phyloP scores from a whole-genome alignment of 192 early-diverging fungal genomes.

The Cetraspora pellucida region DNA sequence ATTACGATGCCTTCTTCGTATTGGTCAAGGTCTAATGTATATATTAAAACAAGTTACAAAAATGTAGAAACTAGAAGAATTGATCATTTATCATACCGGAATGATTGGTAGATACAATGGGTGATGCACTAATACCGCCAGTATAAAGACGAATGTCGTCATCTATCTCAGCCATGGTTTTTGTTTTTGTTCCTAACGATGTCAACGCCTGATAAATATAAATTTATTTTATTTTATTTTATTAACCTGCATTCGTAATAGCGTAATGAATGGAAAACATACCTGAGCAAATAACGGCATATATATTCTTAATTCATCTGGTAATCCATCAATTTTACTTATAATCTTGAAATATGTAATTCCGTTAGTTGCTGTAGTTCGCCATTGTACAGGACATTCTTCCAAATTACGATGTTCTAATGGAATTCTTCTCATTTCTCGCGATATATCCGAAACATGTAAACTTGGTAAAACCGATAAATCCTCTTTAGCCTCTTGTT shows the following conservation, averaged over 20 bases:
- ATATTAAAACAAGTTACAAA: background rate
- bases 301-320: conserved; percentile 69
- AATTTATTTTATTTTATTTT: background rate
- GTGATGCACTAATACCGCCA: conserved; percentile 77
- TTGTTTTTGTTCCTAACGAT: conserved; percentile 63
- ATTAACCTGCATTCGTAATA: background rate
- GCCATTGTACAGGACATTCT: conserved; percentile 69
- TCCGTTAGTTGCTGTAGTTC: conserved; percentile 83
- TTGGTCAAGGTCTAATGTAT: conserved; percentile 52
- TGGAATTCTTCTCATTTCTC: conserved; percentile 60
- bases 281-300: conserved; percentile 78
- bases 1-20: conserved; percentile 68
- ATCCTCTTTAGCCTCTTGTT: conserved; percentile 79
- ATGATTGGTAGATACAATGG: conserved; percentile 67
- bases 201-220: conserved; percentile 47
- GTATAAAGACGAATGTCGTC: conserved; percentile 84
- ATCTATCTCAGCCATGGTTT: conserved; percentile 80
- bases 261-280: conserved; percentile 25
- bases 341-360: conserved; percentile 86
- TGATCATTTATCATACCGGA: conserved; percentile 39
- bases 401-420: conserved; percentile 54
- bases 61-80: background rate
- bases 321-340: conserved; percentile 64
- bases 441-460: conserved; percentile 74
- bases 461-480: conserved; percentile 82